Percentiles rank a stretch among this genome's conserved stretches.
phyloP scores from a whole-genome alignment of 768 basidiomycete species.

The Cystobasidium onofrii region DNA sequence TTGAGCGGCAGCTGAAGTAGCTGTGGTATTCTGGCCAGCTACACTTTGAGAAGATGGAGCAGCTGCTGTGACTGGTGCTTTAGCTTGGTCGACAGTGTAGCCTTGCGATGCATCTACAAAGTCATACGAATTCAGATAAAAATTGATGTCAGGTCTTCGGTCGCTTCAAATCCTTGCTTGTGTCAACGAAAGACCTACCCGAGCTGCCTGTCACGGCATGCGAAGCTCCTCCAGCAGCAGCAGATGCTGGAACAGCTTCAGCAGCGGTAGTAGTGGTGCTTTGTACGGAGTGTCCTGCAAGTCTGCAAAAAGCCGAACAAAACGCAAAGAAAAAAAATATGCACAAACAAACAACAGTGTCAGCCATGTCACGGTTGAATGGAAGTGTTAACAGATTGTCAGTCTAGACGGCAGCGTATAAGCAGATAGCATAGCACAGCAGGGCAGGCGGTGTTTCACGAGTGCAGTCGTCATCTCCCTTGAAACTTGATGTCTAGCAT shows the following conservation, averaged over 20 bases:
- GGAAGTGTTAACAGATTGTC: too few relatives aligned
- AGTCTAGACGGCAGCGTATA: neutral
- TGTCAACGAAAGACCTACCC: neutral
- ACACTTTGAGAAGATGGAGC: neutral
- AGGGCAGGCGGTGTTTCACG: too few relatives aligned
- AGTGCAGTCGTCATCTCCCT: too few relatives aligned
- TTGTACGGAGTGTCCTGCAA: neutral
- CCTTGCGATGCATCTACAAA: neutral
- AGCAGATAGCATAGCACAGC: neutral
- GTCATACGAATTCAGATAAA: too few relatives aligned
- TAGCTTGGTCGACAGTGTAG: conserved; percentile 33
- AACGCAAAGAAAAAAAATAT: too few relatives aligned
- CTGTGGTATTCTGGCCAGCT: too few relatives aligned
- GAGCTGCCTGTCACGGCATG: neutral
- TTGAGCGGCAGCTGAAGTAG: too few relatives aligned
- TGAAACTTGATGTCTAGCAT: too few relatives aligned
- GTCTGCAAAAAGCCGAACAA: neutral
- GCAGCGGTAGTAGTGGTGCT: neutral
- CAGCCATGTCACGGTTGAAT: too few relatives aligned
- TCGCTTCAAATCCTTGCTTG: too few relatives aligned
- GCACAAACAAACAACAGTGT: too few relatives aligned
- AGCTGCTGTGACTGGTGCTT: neutral
- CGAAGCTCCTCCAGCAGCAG: neutral
- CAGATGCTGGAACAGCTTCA: conserved; percentile 1
- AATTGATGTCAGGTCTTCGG: too few relatives aligned